A percentile compares a stretch with the other conserved stretches of the same genome.
phyloP scores from a whole-genome alignment of 345 rosid genomes.

The Hibiscus tridactylites region DNA sequence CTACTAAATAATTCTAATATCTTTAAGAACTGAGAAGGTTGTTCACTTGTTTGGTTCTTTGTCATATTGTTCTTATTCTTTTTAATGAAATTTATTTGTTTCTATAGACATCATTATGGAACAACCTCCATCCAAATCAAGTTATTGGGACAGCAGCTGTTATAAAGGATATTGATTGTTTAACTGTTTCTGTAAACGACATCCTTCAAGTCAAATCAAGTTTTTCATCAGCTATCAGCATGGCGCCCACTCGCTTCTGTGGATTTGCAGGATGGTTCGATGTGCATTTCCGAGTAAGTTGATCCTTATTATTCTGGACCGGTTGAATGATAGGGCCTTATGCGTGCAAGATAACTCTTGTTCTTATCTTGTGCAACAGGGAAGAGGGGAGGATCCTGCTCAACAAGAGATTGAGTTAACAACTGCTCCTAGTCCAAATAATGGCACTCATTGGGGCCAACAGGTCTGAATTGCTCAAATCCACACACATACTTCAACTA shows the following conservation, averaged over 20 bases:
- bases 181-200: constrained; percentile 67
- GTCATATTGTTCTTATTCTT: not conserved
- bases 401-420: constrained; percentile 70
- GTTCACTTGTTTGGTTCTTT: not conserved
- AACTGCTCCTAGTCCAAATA: constrained; percentile 73
- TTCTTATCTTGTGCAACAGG: constrained; percentile 34
- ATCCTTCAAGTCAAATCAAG: constrained; percentile 58
- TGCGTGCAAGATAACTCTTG: not conserved
- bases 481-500: not conserved
- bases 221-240: constrained; percentile 40
- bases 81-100: not conserved
- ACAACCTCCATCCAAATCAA: constrained; percentile 84
- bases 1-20: not conserved
- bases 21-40: not conserved
- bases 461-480: constrained; percentile 43
- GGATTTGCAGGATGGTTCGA: constrained; percentile 98
- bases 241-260: constrained; percentile 44
- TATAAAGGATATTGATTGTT: constrained; percentile 82
- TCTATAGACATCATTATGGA: constrained; percentile 83
- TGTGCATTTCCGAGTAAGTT: constrained; percentile 87
- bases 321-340: not conserved
- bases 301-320: not conserved
- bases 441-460: constrained; percentile 96
- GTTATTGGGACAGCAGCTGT: constrained; percentile 65
- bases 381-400: constrained; percentile 67